Evolutionary conservation across 768 basidiomycete genomes (phyloP), one percentile per base, ranked within the genome.

Genomic region (Phlebiopsis gigantea): DNA sequence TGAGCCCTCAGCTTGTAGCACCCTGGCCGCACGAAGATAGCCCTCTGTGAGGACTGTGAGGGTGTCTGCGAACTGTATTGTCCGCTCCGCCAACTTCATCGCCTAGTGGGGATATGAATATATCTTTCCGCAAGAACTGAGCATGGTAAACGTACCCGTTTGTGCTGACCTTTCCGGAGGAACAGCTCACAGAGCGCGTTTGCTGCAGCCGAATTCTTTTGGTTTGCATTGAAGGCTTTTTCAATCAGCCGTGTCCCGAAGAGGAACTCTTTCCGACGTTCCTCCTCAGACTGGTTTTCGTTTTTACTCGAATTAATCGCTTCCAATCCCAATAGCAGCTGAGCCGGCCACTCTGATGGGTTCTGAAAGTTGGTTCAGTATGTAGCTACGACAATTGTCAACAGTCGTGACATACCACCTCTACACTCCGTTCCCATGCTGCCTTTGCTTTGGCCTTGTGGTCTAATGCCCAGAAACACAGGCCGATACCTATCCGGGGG

Each of bases 41-140:
- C 93, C 88, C 63, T 97, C 95, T 0, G 90, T 88, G 26, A 95
- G 77, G 15, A 96, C 75, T 0, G 90, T 79, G 29, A 92, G 76
- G 0, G 90, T 93, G 64, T 98, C 96, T 0, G 95, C 89, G 65
- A 90, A 97, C 67, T 98, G 94, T 41, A 98, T 85, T 0, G 94
- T 88, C 51, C 94, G 82, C 65, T 98, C 97, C 22, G 93, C 94
- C 19, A 98, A 76, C 75, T 98, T 99, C 44, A 96, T 69, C 0
- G 93, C 92, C 85, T 93, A 55, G 45, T 26, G 19, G 53, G 14
- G 24, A 44, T 7, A 31, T n/a, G 29, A 24, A 9, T 1, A 39
- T n/a, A 17, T 9, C 10, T 7, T 5, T 19, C 5, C 14, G 9
- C 46, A 9, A 31, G 7, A 17, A 21, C 24, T 14, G 7, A 9